Percentiles rank a stretch among this genome's conserved stretches.
Conservation (phyloP, 768 basidiomycete genomes). For the Mycena crocata region DNA sequence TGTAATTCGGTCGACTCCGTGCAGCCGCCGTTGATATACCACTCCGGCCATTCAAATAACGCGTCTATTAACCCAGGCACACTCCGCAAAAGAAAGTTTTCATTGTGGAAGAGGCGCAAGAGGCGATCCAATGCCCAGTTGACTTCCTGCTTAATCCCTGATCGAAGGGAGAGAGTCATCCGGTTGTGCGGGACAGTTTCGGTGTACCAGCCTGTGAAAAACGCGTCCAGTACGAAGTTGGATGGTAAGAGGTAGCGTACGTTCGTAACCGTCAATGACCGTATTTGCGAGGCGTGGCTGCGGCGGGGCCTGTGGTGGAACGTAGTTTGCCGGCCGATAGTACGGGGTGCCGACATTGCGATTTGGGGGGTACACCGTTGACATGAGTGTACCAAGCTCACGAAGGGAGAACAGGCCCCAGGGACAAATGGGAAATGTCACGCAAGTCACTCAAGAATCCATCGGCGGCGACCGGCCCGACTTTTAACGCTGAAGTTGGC, state of each 20-base stretch:
- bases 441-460: too few species aligned
- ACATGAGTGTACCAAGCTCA: too few species aligned
- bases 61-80: slow-evolving; percentile 87
- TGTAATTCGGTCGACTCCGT: slow-evolving; percentile 54
- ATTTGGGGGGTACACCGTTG: slow-evolving; percentile 19
- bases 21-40: slow-evolving; percentile 77
- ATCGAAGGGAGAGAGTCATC: slow-evolving; percentile 90
- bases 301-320: slow-evolving; percentile 1
- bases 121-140: slow-evolving; percentile 92
- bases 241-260: slow-evolving; percentile 52
- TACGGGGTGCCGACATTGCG: slow-evolving; percentile 11
- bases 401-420: too few species aligned
- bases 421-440: too few species aligned
- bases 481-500: too few species aligned
- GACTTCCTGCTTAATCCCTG: slow-evolving; percentile 84
- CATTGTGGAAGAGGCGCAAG: slow-evolving; percentile 82
- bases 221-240: slow-evolving; percentile 21
- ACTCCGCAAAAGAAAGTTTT: slow-evolving; percentile 75
- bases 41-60: slow-evolving; percentile 90
- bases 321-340: slow-evolving; percentile 15
- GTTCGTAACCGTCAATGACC: slow-evolving; percentile 82
- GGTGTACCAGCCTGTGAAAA: slow-evolving; percentile 82
- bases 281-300: slow-evolving; percentile 14
- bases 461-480: too few species aligned
- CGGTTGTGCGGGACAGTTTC: slow-evolving; percentile 83